A percentile compares a stretch with the other conserved stretches of the same genome.
phyloP scores from a whole-genome alignment of 2,329 filamentous ascomycete species.

The Seiridium unicorne region DNA sequence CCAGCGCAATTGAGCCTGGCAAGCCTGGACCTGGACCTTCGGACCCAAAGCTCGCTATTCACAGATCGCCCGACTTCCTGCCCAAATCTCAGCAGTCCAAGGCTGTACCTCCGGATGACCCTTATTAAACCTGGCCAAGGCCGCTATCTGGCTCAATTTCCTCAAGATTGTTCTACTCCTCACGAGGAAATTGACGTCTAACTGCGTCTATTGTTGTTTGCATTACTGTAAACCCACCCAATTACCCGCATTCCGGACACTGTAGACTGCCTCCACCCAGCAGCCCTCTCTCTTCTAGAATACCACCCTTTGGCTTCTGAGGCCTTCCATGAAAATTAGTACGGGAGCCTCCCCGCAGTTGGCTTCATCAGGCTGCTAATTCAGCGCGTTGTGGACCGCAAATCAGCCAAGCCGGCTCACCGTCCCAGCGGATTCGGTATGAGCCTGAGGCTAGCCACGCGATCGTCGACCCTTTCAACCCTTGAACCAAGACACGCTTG shows the following conservation, averaged over 20 bases:
- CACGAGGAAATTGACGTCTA: too few relatives aligned
- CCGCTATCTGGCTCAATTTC: too few relatives aligned
- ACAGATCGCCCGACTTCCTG: not conserved
- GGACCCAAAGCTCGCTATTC: not conserved
- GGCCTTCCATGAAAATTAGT: slow-evolving; percentile 6
- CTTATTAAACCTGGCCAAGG: too few relatives aligned
- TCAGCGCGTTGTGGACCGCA: not conserved
- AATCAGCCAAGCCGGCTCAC: not conserved
- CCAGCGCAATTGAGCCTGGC: too few relatives aligned
- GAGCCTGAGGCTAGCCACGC: not conserved
- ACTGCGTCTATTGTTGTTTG: too few relatives aligned
- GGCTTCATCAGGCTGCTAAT: slow-evolving; percentile 3
- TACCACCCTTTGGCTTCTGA: not conserved
- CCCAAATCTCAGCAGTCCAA: not conserved
- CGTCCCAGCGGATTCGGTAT: slow-evolving; percentile 1
- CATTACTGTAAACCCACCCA: too few relatives aligned
- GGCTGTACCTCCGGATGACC: too few relatives aligned
- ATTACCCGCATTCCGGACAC: too few relatives aligned
- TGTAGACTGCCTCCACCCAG: too few relatives aligned
- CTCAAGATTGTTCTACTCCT: too few relatives aligned
- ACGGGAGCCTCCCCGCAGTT: slow-evolving; percentile 3
- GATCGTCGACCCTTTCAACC: not conserved
- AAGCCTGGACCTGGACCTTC: too few relatives aligned
- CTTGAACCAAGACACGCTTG: not conserved
- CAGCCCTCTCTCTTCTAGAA: too few relatives aligned